Percentiles rank a stretch among this genome's conserved stretches.
Evolutionary conservation across 805 yeast species (phyloP).

Genomic region (Kockiozyma suomiensis): DNA sequence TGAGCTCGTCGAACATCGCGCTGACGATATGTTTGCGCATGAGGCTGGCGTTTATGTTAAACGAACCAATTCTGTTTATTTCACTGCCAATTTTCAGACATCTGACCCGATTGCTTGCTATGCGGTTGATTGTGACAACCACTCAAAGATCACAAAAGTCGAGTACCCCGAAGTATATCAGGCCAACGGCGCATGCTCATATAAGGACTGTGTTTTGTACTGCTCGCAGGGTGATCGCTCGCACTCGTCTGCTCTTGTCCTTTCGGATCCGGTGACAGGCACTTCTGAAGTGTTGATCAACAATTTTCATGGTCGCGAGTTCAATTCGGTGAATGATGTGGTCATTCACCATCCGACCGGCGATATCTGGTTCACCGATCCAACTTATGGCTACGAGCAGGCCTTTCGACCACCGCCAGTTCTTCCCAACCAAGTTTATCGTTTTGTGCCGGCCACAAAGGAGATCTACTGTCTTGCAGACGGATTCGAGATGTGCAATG

Average conservation of each 20-base stretch:
- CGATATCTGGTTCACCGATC: constrained; percentile 33
- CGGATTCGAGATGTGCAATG: constrained; percentile 29
- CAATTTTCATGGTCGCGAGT: constrained; percentile 30
- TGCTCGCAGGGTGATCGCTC: constrained; percentile 27
- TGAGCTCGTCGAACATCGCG: constrained; percentile 10
- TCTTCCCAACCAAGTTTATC: constrained; percentile 27
- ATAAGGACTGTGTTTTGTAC: constrained; percentile 22
- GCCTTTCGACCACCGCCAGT: constrained; percentile 26
- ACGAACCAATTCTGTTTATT: constrained; percentile 26
- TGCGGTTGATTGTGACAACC: constrained; percentile 19
- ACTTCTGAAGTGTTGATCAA: constrained; percentile 18
- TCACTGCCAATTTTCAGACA: constrained; percentile 30
- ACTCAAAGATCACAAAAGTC: constrained; percentile 7
- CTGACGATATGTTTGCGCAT: constrained; percentile 25
- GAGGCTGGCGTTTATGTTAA: constrained; percentile 32
- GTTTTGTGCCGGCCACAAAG: constrained; percentile 23
- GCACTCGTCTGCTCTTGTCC: constrained; percentile 22
- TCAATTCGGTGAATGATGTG: constrained; percentile 31
- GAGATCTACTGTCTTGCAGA: constrained; percentile 24
- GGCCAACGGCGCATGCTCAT: constrained; percentile 31
- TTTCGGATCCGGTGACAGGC: constrained; percentile 20
- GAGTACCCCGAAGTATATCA: constrained; percentile 21
- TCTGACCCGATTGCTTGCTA: constrained; percentile 19
- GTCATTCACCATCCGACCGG: constrained; percentile 33
- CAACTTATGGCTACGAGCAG: constrained; percentile 31